Evolutionary conservation across 179 eudicot species (phyloP), one percentile per base, ranked within the genome.

Genomic region (Drosera spatulata): DNA sequence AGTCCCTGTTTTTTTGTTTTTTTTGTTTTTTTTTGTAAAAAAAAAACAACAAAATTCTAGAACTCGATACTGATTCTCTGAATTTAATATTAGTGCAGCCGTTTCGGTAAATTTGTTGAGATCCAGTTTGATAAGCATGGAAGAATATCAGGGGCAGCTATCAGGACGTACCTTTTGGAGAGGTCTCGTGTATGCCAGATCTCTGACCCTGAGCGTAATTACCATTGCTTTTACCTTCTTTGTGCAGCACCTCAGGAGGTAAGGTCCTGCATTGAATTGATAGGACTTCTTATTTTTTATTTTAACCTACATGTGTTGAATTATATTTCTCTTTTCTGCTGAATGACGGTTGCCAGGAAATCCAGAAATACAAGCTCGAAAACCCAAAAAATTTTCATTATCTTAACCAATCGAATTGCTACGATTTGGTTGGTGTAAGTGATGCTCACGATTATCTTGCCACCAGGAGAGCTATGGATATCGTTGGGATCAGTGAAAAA

Each of bases 231-330:
- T 87, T 91, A 91, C 77, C 85, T 88, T 71, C 87, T 91, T 61
- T 91, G 98, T 80, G 91, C 98, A 59, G 98, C 98, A 64, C 99
- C 99, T 48, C 91, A 79, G 63, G 99, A 88, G 91, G 99, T 88
- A 71, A 45, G 10, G 8, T 50, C 13, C 41, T 65, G 6, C 5
- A 15, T 62, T 60, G 38, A 45, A 66, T 4, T 47, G 13, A 53
- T 66, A 41, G 37, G 5, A 37, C 13, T 72, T 11, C 40, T 53
- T n/a, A 6, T 4, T 6, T 57, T 71, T 62, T 4, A 7, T 4
- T 10, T 39, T 40, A 5, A 12, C 41, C 41, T 4, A 15, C 41
- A 7, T 43, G 45, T 43, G 45, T 43, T 43, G 8, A 43, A 15
- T 54, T 0, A 13, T 38, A 38, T 13, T 4, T 9, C 37, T 50